Conservation (phyloP, 2,329 filamentous ascomycete genomes). For the Alternaria postmessia region DNA sequence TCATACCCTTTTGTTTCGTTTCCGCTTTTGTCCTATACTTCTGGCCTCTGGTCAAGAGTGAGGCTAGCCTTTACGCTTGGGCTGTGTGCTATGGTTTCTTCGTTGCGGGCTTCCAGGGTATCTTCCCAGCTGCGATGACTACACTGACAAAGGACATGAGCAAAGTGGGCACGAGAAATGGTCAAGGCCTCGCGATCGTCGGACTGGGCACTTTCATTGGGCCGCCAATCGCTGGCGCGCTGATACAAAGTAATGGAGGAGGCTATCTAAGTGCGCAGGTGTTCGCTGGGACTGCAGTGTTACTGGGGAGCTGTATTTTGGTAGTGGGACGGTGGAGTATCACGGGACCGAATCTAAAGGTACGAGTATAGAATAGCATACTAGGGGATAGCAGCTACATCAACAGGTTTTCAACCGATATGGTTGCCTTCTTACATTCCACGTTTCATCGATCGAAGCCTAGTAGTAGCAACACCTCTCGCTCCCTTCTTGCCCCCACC, state of each 20-base stretch:
- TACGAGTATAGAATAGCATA: conserved; percentile 23
- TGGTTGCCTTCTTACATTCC: neutral
- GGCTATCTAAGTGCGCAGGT: conserved; percentile 57
- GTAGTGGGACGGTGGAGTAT: conserved; percentile 39
- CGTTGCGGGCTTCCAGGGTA: conserved; percentile 55
- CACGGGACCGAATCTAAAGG: conserved; percentile 40
- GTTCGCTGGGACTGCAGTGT: conserved; percentile 46
- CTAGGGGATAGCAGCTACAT: neutral
- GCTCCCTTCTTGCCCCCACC: neutral
- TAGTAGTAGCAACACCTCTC: neutral
- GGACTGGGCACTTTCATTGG: conserved; percentile 57
- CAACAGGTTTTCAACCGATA: too few species aligned
- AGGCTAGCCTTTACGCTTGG: conserved; percentile 54
- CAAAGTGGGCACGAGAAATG: conserved; percentile 57
- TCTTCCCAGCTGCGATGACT: conserved; percentile 56
- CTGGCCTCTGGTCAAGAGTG: conserved; percentile 62
- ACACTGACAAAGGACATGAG: conserved; percentile 57
- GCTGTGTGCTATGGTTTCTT: conserved; percentile 57
- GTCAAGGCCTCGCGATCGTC: conserved; percentile 58
- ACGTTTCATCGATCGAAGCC: neutral
- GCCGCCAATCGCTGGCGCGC: conserved; percentile 57
- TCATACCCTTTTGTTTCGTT: conserved; percentile 60
- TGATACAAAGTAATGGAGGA: conserved; percentile 53
- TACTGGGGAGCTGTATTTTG: conserved; percentile 41
- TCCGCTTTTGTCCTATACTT: conserved; percentile 61